These are phyloP conservation scores for Alternaria sp. DNA, from an alignment of 2,329 filamentous ascomycete genomes.

Conservation along the genomic window DNA sequence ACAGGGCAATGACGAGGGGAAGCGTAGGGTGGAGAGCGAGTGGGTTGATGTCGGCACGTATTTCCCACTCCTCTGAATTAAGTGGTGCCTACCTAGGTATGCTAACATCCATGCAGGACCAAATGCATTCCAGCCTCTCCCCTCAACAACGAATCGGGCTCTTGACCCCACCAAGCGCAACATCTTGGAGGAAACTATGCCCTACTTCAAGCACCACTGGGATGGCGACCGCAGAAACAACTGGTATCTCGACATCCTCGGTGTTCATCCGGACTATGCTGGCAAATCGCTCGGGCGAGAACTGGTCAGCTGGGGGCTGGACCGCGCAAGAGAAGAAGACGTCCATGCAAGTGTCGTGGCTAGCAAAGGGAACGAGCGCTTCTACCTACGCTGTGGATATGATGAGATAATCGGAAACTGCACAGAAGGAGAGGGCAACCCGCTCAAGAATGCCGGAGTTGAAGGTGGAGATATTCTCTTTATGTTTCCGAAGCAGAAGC, in stretches of 20 bases:
- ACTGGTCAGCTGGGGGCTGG: conserved; percentile 53
- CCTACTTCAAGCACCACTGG: conserved; percentile 30
- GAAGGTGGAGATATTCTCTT: conserved; percentile 45
- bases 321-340: conserved; percentile 44
- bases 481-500: conserved; percentile 24
- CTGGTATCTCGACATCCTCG: conserved; percentile 50
- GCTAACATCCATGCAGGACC: background rate
- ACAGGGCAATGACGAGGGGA: conserved; percentile 26
- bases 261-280: conserved; percentile 51
- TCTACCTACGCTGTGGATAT: conserved; percentile 50
- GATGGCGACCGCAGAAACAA: conserved; percentile 33
- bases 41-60: conserved; percentile 22
- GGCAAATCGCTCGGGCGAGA: conserved; percentile 45
- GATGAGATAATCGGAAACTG: conserved; percentile 40
- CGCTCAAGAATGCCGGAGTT: conserved; percentile 27
- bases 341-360: conserved; percentile 51
- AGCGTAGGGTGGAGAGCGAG: conserved; percentile 12
- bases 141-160: conserved; percentile 26
- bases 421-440: conserved; percentile 43
- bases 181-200: conserved; percentile 14
- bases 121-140: conserved; percentile 8
- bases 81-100: background rate
- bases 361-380: conserved; percentile 49
- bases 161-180: conserved; percentile 22
- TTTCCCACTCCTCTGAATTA: background rate